Conservation (phyloP, 179 eudicot species). For the Dionaea muscipula region DNA sequence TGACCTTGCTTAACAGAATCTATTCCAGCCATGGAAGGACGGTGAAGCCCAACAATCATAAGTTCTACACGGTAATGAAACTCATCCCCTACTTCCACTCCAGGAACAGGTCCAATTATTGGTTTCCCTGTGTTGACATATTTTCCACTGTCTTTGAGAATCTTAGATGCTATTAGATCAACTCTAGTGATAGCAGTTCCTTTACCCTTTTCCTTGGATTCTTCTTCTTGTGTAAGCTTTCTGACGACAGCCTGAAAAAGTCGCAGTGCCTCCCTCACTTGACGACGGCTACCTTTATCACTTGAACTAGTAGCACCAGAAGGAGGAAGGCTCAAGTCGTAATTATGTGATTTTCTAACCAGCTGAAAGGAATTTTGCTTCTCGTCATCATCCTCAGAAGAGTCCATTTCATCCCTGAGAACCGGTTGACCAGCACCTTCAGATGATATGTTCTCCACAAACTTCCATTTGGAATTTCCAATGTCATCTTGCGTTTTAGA, state of each 20-base stretch:
- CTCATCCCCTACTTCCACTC: conserved; percentile 74
- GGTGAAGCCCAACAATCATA: conserved; percentile 66
- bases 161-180: conserved; percentile 41
- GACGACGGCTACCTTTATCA: conserved; percentile 34
- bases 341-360: conserved; percentile 9
- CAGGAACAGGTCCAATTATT: conserved; percentile 55
- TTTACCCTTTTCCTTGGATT: conserved; percentile 26
- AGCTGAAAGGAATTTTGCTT: conserved; percentile 12
- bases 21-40: conserved; percentile 54
- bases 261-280: conserved; percentile 56
- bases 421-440: conserved; percentile 8
- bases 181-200: conserved; percentile 22
- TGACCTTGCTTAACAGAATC: conserved; percentile 35
- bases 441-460: conserved; percentile 17
- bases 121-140: conserved; percentile 29
- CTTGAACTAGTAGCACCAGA: conserved; percentile 33
- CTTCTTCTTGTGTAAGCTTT: conserved; percentile 53
- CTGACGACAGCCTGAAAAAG: conserved; percentile 42
- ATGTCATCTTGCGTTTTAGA: conserved; percentile 10
- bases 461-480: conserved; percentile 6
- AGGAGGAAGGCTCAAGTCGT: conserved; percentile 32
- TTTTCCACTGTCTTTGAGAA: conserved; percentile 33
- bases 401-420: conserved; percentile 16
- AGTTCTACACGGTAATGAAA: conserved; percentile 72
- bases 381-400: conserved; percentile 13